Conservation (phyloP, 2,329 filamentous ascomycete genomes). For the Xylariaceae sp. region DNA sequence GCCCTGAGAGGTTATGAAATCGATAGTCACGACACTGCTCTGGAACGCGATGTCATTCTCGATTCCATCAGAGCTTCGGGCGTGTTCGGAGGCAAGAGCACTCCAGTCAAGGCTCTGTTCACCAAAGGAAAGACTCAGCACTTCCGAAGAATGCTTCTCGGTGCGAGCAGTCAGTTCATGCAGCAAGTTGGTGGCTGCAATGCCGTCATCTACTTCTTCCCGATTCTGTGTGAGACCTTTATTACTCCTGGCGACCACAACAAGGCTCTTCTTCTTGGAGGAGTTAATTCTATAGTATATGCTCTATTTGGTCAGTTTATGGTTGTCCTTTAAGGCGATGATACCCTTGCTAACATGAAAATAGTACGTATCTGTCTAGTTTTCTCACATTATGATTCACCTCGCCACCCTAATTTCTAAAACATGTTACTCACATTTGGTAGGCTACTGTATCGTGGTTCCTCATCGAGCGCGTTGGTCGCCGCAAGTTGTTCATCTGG, state of each 20-base stretch:
- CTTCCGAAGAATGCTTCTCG: constrained; percentile 60
- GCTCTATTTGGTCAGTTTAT: constrained; percentile 45
- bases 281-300: constrained; percentile 56
- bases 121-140: constrained; percentile 63
- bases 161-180: constrained; percentile 56
- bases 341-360: constrained; percentile 5
- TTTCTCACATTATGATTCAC: background rate
- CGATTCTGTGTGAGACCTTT: constrained; percentile 50
- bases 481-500: constrained; percentile 43
- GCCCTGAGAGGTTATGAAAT: constrained; percentile 39
- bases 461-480: constrained; percentile 44
- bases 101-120: constrained; percentile 51
- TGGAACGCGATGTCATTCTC: constrained; percentile 58
- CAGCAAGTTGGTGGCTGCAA: constrained; percentile 57
- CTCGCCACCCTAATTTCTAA: no score
- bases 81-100: constrained; percentile 38
- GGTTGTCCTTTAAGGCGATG: background rate
- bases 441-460: constrained; percentile 50
- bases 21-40: constrained; percentile 52
- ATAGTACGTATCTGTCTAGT: constrained; percentile 9
- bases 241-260: constrained; percentile 39
- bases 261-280: constrained; percentile 51
- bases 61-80: constrained; percentile 59
- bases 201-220: constrained; percentile 58
- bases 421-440: constrained; percentile 10